Percentiles rank a stretch among this genome's conserved stretches.
Evolutionary conservation across 495 filamentous ascomycete species (phyloP).

Genomic region (Cladorrhinum samala): DNA sequence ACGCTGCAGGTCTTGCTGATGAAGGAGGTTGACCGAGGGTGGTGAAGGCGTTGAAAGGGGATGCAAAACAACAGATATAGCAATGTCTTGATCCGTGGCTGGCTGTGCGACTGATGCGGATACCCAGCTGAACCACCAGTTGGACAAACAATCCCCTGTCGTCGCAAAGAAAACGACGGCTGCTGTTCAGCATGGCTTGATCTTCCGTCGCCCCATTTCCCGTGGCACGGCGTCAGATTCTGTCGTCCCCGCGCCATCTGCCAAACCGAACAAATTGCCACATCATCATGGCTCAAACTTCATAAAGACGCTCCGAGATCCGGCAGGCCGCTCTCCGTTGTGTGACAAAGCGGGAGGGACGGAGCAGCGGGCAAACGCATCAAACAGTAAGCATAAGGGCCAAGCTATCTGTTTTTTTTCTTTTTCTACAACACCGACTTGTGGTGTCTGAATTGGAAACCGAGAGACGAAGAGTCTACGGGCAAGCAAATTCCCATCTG

Average conservation of each 20-base stretch:
- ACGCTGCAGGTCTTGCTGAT: no score
- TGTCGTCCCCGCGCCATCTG: conserved; percentile 1
- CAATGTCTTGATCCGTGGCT: background rate
- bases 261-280: background rate
- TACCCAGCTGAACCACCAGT: background rate
- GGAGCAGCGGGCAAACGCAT: background rate
- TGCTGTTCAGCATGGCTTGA: background rate
- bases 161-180: background rate
- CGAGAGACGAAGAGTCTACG: no score
- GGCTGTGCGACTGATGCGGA: background rate
- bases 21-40: no score
- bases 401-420: no score
- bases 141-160: background rate
- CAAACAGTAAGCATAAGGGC: no score
- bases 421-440: no score
- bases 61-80: background rate
- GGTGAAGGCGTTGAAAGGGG: background rate
- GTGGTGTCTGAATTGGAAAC: no score
- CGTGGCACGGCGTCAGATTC: conserved; percentile 11
- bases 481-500: no score
- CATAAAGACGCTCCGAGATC: background rate
- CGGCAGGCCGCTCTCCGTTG: background rate
- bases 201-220: background rate
- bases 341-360: background rate
- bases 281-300: background rate